Evolutionary conservation across 139 green algal genomes (phyloP).

Genomic region (Penium margaritaceum): DNA sequence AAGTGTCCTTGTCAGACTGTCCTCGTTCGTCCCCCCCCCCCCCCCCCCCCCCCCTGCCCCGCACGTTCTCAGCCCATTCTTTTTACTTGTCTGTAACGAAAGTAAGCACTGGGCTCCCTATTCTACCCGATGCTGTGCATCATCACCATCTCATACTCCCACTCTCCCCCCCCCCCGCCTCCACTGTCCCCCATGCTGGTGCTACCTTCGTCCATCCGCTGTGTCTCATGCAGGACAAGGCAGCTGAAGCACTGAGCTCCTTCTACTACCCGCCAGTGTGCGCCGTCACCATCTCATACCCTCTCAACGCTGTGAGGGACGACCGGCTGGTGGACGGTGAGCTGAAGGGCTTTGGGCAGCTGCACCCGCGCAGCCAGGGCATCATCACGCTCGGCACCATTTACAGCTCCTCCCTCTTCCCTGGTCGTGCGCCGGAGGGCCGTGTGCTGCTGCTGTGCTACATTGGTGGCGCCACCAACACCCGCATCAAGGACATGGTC

Average conservation of each 20-base stretch:
- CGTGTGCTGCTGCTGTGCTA: constrained; percentile 84
- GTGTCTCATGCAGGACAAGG: constrained; percentile 36
- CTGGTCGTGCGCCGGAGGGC: constrained; percentile 44
- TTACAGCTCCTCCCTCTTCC: constrained; percentile 90
- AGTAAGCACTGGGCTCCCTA: no score
- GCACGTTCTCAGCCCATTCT: no score
- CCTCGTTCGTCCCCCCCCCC: no score
- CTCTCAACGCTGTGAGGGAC: constrained; percentile 58
- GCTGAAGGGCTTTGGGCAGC: constrained; percentile 90
- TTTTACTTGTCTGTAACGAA: no score
- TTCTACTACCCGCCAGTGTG: constrained; percentile 95
- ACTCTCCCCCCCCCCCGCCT: background rate
- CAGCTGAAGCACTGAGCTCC: constrained; percentile 57
- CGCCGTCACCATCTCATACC: constrained; percentile 77
- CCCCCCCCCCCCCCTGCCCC: no score
- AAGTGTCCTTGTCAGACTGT: no score
- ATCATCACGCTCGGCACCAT: constrained; percentile 92
- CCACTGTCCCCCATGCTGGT: background rate
- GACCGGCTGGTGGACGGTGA: constrained; percentile 50
- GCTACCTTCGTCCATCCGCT: background rate
- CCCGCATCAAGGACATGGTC: constrained; percentile 65
- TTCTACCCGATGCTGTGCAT: no score
- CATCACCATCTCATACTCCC: no score
- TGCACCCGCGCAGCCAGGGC: constrained; percentile 88
- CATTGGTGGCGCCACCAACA: constrained; percentile 89